Evolutionary conservation across 2,329 filamentous ascomycete genomes (phyloP).

Genomic region (Diaporthe velutina): DNA sequence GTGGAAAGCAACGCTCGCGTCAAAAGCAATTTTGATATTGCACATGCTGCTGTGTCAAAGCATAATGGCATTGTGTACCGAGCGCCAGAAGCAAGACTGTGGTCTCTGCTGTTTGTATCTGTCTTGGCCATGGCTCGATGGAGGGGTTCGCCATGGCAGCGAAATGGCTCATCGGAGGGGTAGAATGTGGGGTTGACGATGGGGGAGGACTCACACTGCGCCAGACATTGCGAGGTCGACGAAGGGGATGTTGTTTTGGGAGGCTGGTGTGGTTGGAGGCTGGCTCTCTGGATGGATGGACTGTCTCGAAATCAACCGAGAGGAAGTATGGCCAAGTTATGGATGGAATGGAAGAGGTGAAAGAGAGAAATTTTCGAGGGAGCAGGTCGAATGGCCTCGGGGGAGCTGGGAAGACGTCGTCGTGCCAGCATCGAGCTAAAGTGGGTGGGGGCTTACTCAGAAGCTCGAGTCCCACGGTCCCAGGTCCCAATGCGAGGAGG

Average conservation of each 20-base stretch:
- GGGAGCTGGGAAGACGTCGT: slow-evolving; percentile 36
- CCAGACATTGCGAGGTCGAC: slow-evolving; percentile 64
- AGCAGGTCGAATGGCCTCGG: slow-evolving; percentile 34
- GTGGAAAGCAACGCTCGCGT: slow-evolving; percentile 37
- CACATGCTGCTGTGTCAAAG: neutral
- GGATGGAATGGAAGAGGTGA: slow-evolving; percentile 33
- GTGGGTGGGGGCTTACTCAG: slow-evolving; percentile 39
- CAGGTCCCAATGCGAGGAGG: slow-evolving; percentile 22
- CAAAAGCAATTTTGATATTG: neutral
- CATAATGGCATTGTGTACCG: neutral
- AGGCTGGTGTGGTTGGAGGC: slow-evolving; percentile 29
- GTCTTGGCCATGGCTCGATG: slow-evolving; percentile 18
- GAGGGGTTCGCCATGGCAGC: slow-evolving; percentile 39
- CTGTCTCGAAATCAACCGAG: slow-evolving; percentile 36
- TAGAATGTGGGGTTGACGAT: slow-evolving; percentile 46
- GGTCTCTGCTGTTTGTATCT: neutral
- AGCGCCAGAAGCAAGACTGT: neutral
- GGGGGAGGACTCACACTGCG: slow-evolving; percentile 71
- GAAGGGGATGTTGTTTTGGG: slow-evolving; percentile 44
- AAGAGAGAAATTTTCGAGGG: slow-evolving; percentile 38
- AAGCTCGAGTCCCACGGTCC: slow-evolving; percentile 21
- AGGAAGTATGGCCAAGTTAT: slow-evolving; percentile 31
- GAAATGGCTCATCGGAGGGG: slow-evolving; percentile 48
- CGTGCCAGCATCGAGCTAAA: slow-evolving; percentile 35
- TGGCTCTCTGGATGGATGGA: slow-evolving; percentile 30